Conservation (phyloP, 768 basidiomycete genomes). For the Royoungia palumana region DNA sequence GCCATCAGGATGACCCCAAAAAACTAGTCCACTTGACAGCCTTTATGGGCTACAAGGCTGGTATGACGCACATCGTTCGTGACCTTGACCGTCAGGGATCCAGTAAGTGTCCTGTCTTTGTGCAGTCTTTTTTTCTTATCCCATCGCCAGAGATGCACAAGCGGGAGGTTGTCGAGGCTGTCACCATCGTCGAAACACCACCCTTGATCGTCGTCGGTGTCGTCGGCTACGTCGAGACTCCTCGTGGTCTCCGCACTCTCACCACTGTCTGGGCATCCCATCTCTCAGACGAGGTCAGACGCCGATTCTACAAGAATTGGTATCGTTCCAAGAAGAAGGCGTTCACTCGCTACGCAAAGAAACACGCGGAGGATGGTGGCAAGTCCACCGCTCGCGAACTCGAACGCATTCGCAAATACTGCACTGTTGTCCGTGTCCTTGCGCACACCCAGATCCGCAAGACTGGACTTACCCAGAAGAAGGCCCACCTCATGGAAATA, state of each 20-base stretch:
- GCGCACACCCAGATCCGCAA: constrained; percentile 99
- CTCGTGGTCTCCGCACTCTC: constrained; percentile 96
- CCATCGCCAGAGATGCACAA: constrained; percentile 92
- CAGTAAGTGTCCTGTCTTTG: constrained; percentile 56
- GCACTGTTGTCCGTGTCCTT: constrained; percentile 98
- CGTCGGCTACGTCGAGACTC: constrained; percentile 99
- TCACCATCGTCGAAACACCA: constrained; percentile 93
- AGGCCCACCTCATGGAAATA: constrained; percentile 99
- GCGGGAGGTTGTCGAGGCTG: constrained; percentile 98
- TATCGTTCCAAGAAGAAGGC: constrained; percentile 99
- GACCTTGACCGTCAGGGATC: constrained; percentile 99
- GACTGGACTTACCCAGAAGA: constrained; percentile 98
- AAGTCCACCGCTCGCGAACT: constrained; percentile 93
- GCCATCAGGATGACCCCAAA: constrained; percentile 91
- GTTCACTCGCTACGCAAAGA: constrained; percentile 99
- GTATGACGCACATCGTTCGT: constrained; percentile 99
- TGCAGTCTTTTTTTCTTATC: neutral
- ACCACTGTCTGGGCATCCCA: constrained; percentile 99
- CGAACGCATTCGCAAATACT: constrained; percentile 99
- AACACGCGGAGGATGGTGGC: constrained; percentile 92
- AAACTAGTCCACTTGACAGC: constrained; percentile 99
- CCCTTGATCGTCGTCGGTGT: constrained; percentile 96
- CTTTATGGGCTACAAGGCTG: constrained; percentile 99
- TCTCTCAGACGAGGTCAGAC: constrained; percentile 95
- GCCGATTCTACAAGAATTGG: constrained; percentile 99